phyloP scores from a whole-genome alignment of 2,329 filamentous ascomycete genomes.

The Microcyclospora pomicola region DNA sequence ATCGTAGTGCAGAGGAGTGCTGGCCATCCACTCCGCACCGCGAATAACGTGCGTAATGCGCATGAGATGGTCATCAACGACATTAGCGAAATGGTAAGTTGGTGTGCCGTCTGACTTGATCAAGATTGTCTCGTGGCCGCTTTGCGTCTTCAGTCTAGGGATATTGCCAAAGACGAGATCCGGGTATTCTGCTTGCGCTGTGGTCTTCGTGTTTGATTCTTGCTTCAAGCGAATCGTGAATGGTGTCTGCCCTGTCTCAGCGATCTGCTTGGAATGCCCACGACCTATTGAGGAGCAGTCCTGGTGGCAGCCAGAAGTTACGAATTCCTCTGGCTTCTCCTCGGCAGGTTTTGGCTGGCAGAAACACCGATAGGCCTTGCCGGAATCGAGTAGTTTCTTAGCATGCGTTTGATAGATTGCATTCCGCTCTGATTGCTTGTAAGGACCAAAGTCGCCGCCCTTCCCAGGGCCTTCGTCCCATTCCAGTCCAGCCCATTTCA shows the following conservation, averaged over 20 bases:
- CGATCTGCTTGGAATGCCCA: slow-evolving; percentile 57
- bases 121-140: slow-evolving; percentile 71
- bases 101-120: slow-evolving; percentile 85
- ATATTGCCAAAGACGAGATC: slow-evolving; percentile 71
- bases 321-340: slow-evolving; percentile 50
- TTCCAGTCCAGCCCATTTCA: slow-evolving; percentile 74
- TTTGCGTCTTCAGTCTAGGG: slow-evolving; percentile 19
- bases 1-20: slow-evolving; percentile 64
- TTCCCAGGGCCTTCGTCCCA: slow-evolving; percentile 92
- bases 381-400: slow-evolving; percentile 51
- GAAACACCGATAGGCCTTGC: slow-evolving; percentile 85
- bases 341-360: slow-evolving; percentile 43
- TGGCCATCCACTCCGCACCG: slow-evolving; percentile 92
- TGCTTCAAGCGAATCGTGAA: slow-evolving; percentile 66
- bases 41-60: slow-evolving; percentile 89
- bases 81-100: slow-evolving; percentile 94
- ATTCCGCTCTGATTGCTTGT: slow-evolving; percentile 76
- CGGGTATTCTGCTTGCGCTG: slow-evolving; percentile 44
- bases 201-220: slow-evolving; percentile 45
- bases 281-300: slow-evolving; percentile 55
- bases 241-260: slow-evolving; percentile 47
- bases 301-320: slow-evolving; percentile 51
- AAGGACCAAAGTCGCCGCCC: slow-evolving; percentile 71
- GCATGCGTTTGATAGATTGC: slow-evolving; percentile 59
- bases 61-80: slow-evolving; percentile 93